A percentile compares a stretch with the other conserved stretches of the same genome.
These are phyloP conservation scores for Trichopus zeylanicus DNA, from an alignment of 116 monocot genomes.

Conservation along the genomic window DNA sequence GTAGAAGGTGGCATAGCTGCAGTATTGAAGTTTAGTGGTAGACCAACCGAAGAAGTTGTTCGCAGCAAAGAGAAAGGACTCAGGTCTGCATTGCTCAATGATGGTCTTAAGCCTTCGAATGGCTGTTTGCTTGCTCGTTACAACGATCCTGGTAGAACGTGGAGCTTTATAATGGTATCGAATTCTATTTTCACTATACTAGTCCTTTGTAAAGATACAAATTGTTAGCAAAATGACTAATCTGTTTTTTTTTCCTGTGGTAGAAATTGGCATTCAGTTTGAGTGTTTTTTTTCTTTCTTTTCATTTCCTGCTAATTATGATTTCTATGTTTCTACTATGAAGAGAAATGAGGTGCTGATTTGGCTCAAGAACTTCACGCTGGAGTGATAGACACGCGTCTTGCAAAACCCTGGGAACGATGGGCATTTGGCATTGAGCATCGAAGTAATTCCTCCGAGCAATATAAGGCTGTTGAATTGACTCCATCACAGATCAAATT, in stretches of 20 bases:
- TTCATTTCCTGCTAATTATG: not conserved
- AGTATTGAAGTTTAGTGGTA: conserved; percentile 73
- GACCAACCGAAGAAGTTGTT: conserved; percentile 50
- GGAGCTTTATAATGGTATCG: conserved; percentile 80
- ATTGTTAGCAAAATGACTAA: not conserved
- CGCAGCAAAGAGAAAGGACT: conserved; percentile 50
- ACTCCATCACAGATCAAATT: too few relatives aligned
- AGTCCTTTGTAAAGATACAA: not conserved
- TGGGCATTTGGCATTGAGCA: too few relatives aligned
- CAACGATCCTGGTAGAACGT: conserved; percentile 82
- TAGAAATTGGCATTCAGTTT: not conserved
- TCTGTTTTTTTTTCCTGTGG: too few relatives aligned
- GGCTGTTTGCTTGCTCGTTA: conserved; percentile 86
- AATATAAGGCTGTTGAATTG: too few relatives aligned
- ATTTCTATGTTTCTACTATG: not conserved
- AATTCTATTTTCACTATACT: not conserved
- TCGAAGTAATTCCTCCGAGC: too few relatives aligned
- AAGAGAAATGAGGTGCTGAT: conserved; percentile 89
- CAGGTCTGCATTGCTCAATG: conserved; percentile 35
- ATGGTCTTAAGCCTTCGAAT: conserved; percentile 46
- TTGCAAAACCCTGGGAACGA: not conserved
- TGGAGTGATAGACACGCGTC: conserved; percentile 18
- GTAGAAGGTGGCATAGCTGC: conserved; percentile 51
- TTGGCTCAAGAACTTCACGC: conserved; percentile 45
- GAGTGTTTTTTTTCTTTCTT: not conserved